Conservation (phyloP, 1,284 basidiomycete genomes). For the Mycena sp. region DNA sequence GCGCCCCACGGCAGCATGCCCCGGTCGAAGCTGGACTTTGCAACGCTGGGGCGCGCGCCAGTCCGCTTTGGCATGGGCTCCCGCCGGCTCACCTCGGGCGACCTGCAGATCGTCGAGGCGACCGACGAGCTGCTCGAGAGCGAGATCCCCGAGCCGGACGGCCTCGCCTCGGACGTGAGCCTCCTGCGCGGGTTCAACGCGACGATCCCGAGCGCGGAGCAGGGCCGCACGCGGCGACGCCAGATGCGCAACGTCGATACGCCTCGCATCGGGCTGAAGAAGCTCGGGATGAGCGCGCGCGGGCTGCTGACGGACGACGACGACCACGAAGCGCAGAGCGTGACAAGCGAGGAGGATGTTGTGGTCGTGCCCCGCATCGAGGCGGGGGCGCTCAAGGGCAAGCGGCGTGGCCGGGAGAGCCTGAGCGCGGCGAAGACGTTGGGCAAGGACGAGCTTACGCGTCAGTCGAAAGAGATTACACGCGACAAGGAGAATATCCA, state of each 20-base stretch:
- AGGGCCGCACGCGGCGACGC: conserved; percentile 76
- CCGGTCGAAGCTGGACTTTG: conserved; percentile 68
- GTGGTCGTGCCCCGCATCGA: conserved; percentile 61
- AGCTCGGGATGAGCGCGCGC: conserved; percentile 78
- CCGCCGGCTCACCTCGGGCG: conserved; percentile 79
- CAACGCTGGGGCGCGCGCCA: conserved; percentile 76
- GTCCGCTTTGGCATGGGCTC: conserved; percentile 71
- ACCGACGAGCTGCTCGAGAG: conserved; percentile 79
- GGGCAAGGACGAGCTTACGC: conserved; percentile 82
- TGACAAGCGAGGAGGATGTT: conserved; percentile 72
- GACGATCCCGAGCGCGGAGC: conserved; percentile 88
- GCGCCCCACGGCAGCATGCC: conserved; percentile 47
- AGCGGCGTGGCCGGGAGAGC: conserved; percentile 71
- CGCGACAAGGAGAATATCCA: conserved; percentile 91
- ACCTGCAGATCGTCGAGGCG: conserved; percentile 86
- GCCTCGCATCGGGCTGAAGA: conserved; percentile 81
- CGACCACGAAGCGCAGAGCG: conserved; percentile 67
- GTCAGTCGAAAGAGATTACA: conserved; percentile 86
- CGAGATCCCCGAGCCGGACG: conserved; percentile 76
- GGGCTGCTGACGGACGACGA: conserved; percentile 76
- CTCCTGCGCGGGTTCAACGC: conserved; percentile 90
- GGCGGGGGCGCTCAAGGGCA: conserved; percentile 47
- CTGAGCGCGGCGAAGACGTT: conserved; percentile 75
- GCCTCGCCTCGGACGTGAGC: conserved; percentile 72
- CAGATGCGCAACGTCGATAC: conserved; percentile 85